These are phyloP conservation scores for Suillus weaverae DNA, from an alignment of 768 basidiomycete species.

Conservation along the genomic window DNA sequence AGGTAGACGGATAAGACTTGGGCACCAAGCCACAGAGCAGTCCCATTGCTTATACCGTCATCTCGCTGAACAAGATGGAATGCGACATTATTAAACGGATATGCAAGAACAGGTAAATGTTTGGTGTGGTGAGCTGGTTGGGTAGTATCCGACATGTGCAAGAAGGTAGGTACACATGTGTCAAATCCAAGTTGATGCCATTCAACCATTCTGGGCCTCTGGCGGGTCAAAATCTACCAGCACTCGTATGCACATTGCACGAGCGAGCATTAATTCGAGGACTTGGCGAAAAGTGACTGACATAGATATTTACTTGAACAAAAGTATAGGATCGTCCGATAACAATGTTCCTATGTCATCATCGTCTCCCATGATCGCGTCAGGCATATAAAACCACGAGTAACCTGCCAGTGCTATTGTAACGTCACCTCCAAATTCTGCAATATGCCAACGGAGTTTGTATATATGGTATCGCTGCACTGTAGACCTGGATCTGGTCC, in stretches of 20 bases:
- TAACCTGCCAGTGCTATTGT: background rate
- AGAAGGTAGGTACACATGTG: too few relatives aligned
- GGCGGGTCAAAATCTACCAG: too few relatives aligned
- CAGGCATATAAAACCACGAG: background rate
- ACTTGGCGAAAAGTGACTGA: too few relatives aligned
- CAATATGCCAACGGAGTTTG: background rate
- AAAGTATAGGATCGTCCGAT: too few relatives aligned
- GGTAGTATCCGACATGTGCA: conserved; percentile 2
- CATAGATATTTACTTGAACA: too few relatives aligned
- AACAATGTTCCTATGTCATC: too few relatives aligned
- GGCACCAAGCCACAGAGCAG: conserved; percentile 81
- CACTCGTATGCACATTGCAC: too few relatives aligned
- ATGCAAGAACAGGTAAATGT: conserved; percentile 50
- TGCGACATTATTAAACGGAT: conserved; percentile 36
- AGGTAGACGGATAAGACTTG: conserved; percentile 73
- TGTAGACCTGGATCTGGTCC: too few relatives aligned
- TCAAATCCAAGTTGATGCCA: too few relatives aligned
- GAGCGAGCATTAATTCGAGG: too few relatives aligned
- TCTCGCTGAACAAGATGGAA: conserved; percentile 58
- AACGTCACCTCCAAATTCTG: background rate
- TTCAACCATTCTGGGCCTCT: too few relatives aligned
- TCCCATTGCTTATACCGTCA: conserved; percentile 72
- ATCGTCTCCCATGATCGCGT: too few relatives aligned
- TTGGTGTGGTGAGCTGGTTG: conserved; percentile 66
- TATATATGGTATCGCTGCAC: background rate